Conservation (phyloP, 768 basidiomycete species). For the Lanmaoa pseudosensibilis region DNA sequence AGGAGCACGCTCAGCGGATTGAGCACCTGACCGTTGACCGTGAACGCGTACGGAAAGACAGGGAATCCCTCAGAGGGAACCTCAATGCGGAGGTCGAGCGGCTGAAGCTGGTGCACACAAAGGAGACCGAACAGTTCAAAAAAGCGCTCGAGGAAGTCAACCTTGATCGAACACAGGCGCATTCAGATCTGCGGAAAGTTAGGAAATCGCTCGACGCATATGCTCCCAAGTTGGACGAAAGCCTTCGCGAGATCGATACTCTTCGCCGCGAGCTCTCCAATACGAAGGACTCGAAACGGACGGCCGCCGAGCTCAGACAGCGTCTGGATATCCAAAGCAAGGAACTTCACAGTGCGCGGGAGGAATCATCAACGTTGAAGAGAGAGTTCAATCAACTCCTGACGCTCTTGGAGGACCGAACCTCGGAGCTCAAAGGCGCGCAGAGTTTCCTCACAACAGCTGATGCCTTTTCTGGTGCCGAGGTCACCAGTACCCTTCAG, state of each 20-base stretch:
- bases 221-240: slow-evolving; percentile 20
- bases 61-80: slow-evolving; percentile 15
- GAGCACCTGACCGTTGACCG: slow-evolving; percentile 24
- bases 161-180: slow-evolving; percentile 17
- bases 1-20: slow-evolving; percentile 21
- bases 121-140: slow-evolving; percentile 18
- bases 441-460: slow-evolving; percentile 47
- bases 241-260: slow-evolving; percentile 15
- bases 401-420: slow-evolving; percentile 40
- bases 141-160: slow-evolving; percentile 29
- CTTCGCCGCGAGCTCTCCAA: slow-evolving; percentile 18
- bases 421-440: slow-evolving; percentile 44
- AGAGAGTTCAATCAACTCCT: slow-evolving; percentile 30
- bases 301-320: slow-evolving; percentile 13
- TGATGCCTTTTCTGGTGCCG: slow-evolving; percentile 44
- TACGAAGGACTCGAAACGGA: slow-evolving; percentile 13
- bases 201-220: slow-evolving; percentile 22
- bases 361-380: slow-evolving; percentile 30
- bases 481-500: slow-evolving; percentile 45
- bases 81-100: slow-evolving; percentile 25
- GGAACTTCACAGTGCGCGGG: slow-evolving; percentile 22
- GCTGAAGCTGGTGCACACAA: slow-evolving; percentile 13
- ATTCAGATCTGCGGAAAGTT: slow-evolving; percentile 22
- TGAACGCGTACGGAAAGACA: slow-evolving; percentile 27
- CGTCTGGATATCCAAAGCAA: slow-evolving; percentile 21